Percentiles rank a stretch among this genome's conserved stretches.
Conservation (phyloP, 2,329 filamentous ascomycete genomes). For the Aureobasidium sp. region DNA sequence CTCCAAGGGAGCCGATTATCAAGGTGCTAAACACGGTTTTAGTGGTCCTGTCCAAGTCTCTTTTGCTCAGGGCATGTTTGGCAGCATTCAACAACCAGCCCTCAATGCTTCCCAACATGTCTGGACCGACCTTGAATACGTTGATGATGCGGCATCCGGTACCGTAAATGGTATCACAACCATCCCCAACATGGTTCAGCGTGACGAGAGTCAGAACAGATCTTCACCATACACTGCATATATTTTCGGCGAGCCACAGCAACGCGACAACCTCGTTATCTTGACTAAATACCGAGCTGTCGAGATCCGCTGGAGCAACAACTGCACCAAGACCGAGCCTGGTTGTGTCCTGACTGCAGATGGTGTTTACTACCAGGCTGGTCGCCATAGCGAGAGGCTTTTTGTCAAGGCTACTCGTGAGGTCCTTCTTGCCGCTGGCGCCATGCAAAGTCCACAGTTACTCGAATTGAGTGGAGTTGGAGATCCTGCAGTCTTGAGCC, state of each 20-base stretch:
- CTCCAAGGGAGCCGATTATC: conserved; percentile 28
- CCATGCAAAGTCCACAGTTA: conserved; percentile 59
- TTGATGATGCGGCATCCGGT: conserved; percentile 30
- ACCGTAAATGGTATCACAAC: conserved; percentile 28
- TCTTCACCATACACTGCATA: conserved; percentile 33
- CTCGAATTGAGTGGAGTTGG: conserved; percentile 68
- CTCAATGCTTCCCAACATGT: conserved; percentile 28
- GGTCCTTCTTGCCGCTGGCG: conserved; percentile 64
- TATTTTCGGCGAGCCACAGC: conserved; percentile 26
- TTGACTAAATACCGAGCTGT: conserved; percentile 32
- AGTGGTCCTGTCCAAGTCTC: conserved; percentile 29
- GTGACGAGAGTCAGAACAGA: conserved; percentile 29
- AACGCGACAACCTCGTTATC: conserved; percentile 30
- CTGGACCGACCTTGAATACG: conserved; percentile 25
- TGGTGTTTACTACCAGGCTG: conserved; percentile 28
- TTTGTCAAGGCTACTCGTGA: conserved; percentile 44
- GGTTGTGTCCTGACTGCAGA: conserved; percentile 22
- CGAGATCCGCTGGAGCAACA: conserved; percentile 26
- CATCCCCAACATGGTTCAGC: conserved; percentile 32
- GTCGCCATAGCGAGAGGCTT: conserved; percentile 10
- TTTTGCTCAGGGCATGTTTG: conserved; percentile 30
- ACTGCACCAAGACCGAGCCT: background rate
- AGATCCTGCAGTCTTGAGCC: conserved; percentile 41
- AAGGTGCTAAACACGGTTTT: conserved; percentile 25
- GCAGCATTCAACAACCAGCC: conserved; percentile 28